phyloP scores from a whole-genome alignment of 2,329 filamentous ascomycete species.

The Scorias spongiosa region DNA sequence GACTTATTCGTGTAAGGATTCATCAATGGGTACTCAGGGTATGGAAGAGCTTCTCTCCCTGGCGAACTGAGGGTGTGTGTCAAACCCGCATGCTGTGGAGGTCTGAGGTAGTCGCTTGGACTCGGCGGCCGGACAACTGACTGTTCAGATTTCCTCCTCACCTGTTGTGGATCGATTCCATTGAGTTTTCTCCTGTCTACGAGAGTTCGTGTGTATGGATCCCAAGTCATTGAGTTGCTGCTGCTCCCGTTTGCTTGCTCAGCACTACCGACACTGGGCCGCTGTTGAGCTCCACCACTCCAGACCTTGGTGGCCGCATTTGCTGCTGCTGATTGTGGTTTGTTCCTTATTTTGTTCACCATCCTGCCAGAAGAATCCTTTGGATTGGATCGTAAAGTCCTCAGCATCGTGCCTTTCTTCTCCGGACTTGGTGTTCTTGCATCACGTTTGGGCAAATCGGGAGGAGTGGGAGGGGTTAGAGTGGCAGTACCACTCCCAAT shows the following conservation, averaged over 20 bases:
- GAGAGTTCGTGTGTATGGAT: constrained; percentile 19
- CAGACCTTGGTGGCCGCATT: constrained; percentile 51
- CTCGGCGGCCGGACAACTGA: constrained; percentile 15
- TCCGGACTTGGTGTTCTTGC: constrained; percentile 48
- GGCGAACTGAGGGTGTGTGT: neutral
- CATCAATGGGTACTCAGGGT: constrained; percentile 16
- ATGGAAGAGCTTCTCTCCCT: constrained; percentile 10
- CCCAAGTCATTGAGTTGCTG: constrained; percentile 11
- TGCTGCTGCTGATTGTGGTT: constrained; percentile 39
- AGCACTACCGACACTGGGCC: constrained; percentile 7
- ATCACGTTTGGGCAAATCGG: constrained; percentile 22
- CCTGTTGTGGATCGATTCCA: constrained; percentile 1
- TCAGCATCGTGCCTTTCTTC: constrained; percentile 42
- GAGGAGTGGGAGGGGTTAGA: constrained; percentile 9
- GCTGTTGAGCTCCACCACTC: constrained; percentile 17
- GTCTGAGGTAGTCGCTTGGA: constrained; percentile 14
- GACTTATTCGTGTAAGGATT: constrained; percentile 11
- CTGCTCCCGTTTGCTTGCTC: constrained; percentile 2
- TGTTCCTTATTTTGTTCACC: constrained; percentile 27
- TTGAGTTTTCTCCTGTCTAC: constrained; percentile 9
- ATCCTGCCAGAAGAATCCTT: constrained; percentile 31
- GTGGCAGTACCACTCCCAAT: constrained; percentile 8
- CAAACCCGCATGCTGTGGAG: constrained; percentile 1
- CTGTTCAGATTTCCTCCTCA: constrained; percentile 11
- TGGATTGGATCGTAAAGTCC: constrained; percentile 16